Conservation (phyloP, 805 yeast genomes). For the Grigorovia humatica region DNA sequence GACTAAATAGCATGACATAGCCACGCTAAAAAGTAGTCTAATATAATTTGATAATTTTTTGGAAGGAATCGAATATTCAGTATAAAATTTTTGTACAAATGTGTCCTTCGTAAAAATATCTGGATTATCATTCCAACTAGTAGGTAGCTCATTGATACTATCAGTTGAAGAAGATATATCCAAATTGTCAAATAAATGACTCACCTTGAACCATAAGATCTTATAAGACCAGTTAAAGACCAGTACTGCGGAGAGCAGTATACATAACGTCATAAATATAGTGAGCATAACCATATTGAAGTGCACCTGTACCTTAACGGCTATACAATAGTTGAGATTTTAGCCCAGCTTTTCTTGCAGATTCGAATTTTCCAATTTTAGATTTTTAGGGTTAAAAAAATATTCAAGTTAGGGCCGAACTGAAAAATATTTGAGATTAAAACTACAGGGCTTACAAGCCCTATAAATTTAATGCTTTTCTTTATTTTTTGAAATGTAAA, state of each 20-base stretch:
- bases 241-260: constrained; percentile 2
- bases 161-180: constrained; percentile 5
- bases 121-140: constrained; percentile 8
- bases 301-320: neutral
- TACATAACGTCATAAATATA: neutral
- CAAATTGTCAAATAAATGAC: constrained; percentile 17
- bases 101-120: constrained; percentile 5
- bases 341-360: neutral
- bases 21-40: constrained; percentile 18
- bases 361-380: neutral
- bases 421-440: no score
- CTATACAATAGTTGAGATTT: neutral
- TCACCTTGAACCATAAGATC: constrained; percentile 16
- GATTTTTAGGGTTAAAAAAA: neutral
- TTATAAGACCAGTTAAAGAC: constrained; percentile 13
- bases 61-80: constrained; percentile 25
- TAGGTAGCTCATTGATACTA: constrained; percentile 3
- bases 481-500: neutral
- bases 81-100: constrained; percentile 21
- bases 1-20: constrained; percentile 20
- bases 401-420: neutral
- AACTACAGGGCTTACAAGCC: neutral
- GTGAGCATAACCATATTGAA: constrained; percentile 1
- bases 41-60: constrained; percentile 10
- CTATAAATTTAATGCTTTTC: neutral